Percentiles rank a stretch among this genome's conserved stretches.
Conservation (phyloP, 805 yeast genomes). For the Nakazawaea ishiwadae region DNA sequence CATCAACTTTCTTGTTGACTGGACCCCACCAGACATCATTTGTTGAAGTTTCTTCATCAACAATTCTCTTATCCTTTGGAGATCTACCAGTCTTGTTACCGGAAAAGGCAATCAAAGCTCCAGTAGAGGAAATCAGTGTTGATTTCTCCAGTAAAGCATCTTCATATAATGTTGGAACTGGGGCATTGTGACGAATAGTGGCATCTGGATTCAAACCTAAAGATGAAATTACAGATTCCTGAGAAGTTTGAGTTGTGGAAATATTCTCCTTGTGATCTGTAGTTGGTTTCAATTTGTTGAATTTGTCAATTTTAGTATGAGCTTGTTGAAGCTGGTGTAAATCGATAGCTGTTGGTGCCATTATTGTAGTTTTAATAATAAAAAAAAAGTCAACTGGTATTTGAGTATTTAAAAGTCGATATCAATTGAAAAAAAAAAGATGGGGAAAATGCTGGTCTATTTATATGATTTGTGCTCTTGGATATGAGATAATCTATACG, state of each 20-base stretch:
- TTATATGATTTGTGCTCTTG: too few species aligned
- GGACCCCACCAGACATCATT: slow-evolving; percentile 99
- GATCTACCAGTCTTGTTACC: slow-evolving; percentile 97
- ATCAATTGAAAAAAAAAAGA: too few species aligned
- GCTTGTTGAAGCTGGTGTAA: slow-evolving; percentile 23
- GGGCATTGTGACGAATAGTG: slow-evolving; percentile 81
- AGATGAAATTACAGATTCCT: slow-evolving; percentile 26
- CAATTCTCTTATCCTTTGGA: slow-evolving; percentile 97
- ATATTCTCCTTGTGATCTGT: slow-evolving; percentile 3
- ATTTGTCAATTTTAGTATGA: too few species aligned
- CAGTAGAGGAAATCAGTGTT: slow-evolving; percentile 86
- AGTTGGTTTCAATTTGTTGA: slow-evolving; percentile 16
- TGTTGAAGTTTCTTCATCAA: slow-evolving; percentile 83
- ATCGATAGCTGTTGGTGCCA: slow-evolving; percentile 38
- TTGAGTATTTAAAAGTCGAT: background rate
- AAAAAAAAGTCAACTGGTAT: background rate
- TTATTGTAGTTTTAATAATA: slow-evolving; percentile 8
- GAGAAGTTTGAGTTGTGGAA: slow-evolving; percentile 16
- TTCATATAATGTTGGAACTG: slow-evolving; percentile 89
- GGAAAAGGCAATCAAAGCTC: slow-evolving; percentile 93
- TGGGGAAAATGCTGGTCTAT: too few species aligned
- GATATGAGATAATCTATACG: too few species aligned
- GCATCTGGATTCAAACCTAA: slow-evolving; percentile 57
- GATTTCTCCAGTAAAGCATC: slow-evolving; percentile 89
- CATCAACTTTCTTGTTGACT: slow-evolving; percentile 91